phyloP scores from a whole-genome alignment of 768 basidiomycete genomes.

The Polyporus arcularius region DNA sequence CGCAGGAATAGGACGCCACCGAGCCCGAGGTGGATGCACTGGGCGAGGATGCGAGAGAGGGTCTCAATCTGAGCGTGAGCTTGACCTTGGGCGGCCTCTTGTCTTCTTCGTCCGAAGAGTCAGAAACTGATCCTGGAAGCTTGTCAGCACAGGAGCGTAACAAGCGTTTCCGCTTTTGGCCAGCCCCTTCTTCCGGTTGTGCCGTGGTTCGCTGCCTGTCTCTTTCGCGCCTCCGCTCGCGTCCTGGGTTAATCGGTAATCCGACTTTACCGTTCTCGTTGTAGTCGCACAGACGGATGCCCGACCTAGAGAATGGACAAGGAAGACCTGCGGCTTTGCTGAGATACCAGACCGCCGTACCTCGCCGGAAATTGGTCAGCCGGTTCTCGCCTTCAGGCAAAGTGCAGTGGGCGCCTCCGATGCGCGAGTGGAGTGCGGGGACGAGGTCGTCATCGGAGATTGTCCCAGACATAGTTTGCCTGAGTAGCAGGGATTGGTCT shows the following conservation, averaged over 20 bases:
- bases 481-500: conserved; percentile 73
- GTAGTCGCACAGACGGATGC: conserved; percentile 74
- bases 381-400: conserved; percentile 38
- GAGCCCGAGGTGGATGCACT: conserved; percentile 22
- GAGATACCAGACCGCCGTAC: conserved; percentile 82
- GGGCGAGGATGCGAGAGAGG: conserved; percentile 38
- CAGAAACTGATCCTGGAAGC: conserved; percentile 25
- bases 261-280: conserved; percentile 48
- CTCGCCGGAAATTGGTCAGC: conserved; percentile 72
- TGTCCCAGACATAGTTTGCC: conserved; percentile 73
- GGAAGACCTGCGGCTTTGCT: conserved; percentile 72
- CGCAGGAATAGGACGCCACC: conserved; percentile 22
- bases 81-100: conserved; percentile 66
- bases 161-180: conserved; percentile 47
- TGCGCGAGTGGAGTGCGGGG: conserved; percentile 66
- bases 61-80: conserved; percentile 65
- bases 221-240: conserved; percentile 34
- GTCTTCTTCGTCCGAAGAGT: conserved; percentile 32
- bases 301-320: conserved; percentile 73
- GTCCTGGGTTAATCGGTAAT: conserved; percentile 26
- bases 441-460: conserved; percentile 72
- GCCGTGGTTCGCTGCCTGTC: conserved; percentile 33
- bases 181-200: conserved; percentile 33
- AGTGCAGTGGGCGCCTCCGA: conserved; percentile 61
- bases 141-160: conserved; percentile 34